phyloP scores from a whole-genome alignment of 75 land plant genomes.

The Picea sitchensis region DNA sequence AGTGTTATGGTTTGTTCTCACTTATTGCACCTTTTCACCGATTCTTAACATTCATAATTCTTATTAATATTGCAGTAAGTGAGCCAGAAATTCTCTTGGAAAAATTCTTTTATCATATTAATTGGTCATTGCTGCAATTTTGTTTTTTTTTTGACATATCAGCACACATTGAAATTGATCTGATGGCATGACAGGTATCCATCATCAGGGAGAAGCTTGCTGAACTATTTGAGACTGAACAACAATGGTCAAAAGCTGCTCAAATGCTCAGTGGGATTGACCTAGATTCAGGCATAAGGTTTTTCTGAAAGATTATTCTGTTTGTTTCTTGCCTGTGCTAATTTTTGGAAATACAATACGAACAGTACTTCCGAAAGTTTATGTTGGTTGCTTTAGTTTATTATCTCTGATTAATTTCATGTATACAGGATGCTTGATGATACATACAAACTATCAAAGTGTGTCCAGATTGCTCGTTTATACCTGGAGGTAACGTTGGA shows the following conservation, averaged over 20 bases:
- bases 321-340: not conserved
- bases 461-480: constrained; percentile 98
- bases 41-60: not conserved
- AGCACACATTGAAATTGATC: not conserved
- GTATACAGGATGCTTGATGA: constrained; percentile 81
- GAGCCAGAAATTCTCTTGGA: not conserved
- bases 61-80: not conserved
- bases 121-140: not conserved
- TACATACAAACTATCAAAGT: constrained; percentile 79
- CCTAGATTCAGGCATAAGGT: constrained; percentile 94
- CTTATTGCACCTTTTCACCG: not conserved
- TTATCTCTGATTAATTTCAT: not conserved
- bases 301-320: constrained; percentile 8
- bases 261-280: constrained; percentile 99
- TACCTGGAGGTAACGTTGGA: constrained; percentile 78
- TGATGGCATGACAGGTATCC: constrained; percentile 58
- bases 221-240: constrained; percentile 88
- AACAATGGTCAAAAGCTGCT: constrained; percentile 97
- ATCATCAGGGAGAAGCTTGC: constrained; percentile 95
- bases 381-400: not conserved
- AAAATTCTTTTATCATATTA: not conserved
- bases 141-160: not conserved
- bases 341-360: not conserved
- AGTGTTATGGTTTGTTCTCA: not conserved
- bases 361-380: not conserved